A percentile compares a stretch with the other conserved stretches of the same genome.
phyloP scores from a whole-genome alignment of 208 protist genomes.

The Endotrypanum monterogeii region DNA sequence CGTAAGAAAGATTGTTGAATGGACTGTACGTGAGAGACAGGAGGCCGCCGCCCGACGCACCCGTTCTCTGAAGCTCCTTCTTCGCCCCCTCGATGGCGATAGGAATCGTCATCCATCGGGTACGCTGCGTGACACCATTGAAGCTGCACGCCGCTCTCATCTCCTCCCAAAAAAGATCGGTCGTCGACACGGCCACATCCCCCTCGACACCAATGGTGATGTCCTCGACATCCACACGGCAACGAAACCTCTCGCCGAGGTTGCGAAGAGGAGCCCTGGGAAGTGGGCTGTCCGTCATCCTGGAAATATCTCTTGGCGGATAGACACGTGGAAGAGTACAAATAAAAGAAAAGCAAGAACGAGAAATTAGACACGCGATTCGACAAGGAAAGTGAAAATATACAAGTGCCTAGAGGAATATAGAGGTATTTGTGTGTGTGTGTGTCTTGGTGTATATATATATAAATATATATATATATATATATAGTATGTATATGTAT shows the following conservation, averaged over 20 bases:
- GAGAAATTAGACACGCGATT: too few relatives aligned
- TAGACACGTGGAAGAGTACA: not conserved
- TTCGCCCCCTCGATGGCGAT: slow-evolving; percentile 36
- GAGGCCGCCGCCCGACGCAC: slow-evolving; percentile 20
- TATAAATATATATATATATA: too few relatives aligned
- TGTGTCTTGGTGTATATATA: too few relatives aligned
- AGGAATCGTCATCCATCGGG: slow-evolving; percentile 53
- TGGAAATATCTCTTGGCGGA: not conserved
- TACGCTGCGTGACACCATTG: slow-evolving; percentile 50
- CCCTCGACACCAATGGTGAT: slow-evolving; percentile 40
- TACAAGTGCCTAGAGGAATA: too few relatives aligned
- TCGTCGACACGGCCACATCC: slow-evolving; percentile 20
- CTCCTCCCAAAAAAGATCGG: slow-evolving; percentile 57
- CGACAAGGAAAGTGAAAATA: too few relatives aligned
- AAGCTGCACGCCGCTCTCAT: slow-evolving; percentile 35
- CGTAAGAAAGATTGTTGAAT: slow-evolving; percentile 58
- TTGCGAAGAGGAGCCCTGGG: slow-evolving; percentile 13
- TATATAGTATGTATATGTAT: too few relatives aligned
- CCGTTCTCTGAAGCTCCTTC: slow-evolving; percentile 6
- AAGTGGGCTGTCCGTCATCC: not conserved
- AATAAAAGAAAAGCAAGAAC: not conserved
- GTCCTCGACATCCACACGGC: slow-evolving; percentile 59
- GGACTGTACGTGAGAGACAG: slow-evolving; percentile 37
- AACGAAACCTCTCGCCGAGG: slow-evolving; percentile 31
- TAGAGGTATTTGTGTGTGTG: too few relatives aligned